Evolutionary conservation across 2,329 filamentous ascomycete genomes (phyloP).

Genomic region (Hortaea werneckii): DNA sequence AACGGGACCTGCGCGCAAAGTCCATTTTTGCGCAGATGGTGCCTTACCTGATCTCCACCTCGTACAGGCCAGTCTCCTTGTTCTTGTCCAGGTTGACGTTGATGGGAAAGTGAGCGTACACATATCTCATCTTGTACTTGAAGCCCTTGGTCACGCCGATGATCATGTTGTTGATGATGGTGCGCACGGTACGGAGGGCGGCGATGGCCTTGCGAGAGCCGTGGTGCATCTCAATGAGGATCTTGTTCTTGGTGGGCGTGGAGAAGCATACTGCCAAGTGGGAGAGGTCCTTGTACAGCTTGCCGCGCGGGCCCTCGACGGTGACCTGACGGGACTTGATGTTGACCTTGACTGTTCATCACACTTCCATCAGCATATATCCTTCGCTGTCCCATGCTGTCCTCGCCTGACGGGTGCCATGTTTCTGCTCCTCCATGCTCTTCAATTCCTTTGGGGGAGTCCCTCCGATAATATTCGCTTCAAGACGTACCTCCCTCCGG

Average conservation of each 20-base stretch:
- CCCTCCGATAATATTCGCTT: no score
- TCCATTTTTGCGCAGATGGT: not conserved
- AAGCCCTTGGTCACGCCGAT: constrained; percentile 97
- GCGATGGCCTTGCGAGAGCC: constrained; percentile 96
- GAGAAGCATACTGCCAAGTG: constrained; percentile 96
- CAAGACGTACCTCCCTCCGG: constrained; percentile 82
- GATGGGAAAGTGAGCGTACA: constrained; percentile 99
- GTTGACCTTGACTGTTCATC: constrained; percentile 73
- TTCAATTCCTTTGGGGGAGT: no score
- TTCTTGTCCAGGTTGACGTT: constrained; percentile 99
- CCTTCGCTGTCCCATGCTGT: not conserved
- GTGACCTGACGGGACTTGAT: constrained; percentile 97
- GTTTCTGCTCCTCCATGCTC: no score
- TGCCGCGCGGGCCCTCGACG: constrained; percentile 95
- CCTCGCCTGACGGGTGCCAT: no score
- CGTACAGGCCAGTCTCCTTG: constrained; percentile 72
- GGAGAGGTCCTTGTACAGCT: constrained; percentile 92
- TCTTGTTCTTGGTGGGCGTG: constrained; percentile 70
- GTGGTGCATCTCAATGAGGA: constrained; percentile 98
- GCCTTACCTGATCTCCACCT: constrained; percentile 86
- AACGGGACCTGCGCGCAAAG: no score
- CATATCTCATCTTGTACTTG: constrained; percentile 99
- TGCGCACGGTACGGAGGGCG: constrained; percentile 93
- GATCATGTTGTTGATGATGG: constrained; percentile 97
- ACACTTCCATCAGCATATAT: not conserved